phyloP scores from a whole-genome alignment of 768 basidiomycete genomes.

The Mycena kentingensis region DNA sequence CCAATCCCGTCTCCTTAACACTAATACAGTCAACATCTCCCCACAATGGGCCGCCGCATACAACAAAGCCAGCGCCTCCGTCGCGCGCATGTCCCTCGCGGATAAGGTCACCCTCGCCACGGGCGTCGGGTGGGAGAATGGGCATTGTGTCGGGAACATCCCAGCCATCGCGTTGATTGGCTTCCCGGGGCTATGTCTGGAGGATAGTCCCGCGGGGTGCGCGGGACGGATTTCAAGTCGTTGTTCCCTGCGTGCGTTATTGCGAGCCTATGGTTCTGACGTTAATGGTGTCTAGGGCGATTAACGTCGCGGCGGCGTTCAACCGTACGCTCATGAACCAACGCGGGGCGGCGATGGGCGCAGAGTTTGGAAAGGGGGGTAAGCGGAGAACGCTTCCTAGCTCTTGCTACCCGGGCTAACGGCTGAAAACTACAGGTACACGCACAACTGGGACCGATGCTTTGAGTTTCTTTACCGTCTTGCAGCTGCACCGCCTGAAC shows the following conservation, averaged over 20 bases:
- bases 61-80: slow-evolving; percentile 50
- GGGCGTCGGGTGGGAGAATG: slow-evolving; percentile 49
- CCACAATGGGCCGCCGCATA: slow-evolving; percentile 58
- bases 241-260: slow-evolving; percentile 51
- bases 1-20: too few species aligned
- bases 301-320: slow-evolving; percentile 56
- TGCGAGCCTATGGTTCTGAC: neutral
- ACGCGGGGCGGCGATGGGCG: slow-evolving; percentile 57
- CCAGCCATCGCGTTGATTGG: slow-evolving; percentile 46
- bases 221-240: slow-evolving; percentile 47
- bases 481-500: neutral
- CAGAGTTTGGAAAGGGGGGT: slow-evolving; percentile 63
- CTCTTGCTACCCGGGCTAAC: too few species aligned
- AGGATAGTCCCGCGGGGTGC: slow-evolving; percentile 56
- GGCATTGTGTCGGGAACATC: slow-evolving; percentile 54
- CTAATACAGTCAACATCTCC: slow-evolving; percentile 40
- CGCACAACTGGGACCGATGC: slow-evolving; percentile 55
- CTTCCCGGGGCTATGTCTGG: slow-evolving; percentile 53
- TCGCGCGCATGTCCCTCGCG: slow-evolving; percentile 52
- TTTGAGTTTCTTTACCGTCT: slow-evolving; percentile 32
- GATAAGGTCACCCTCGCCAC: slow-evolving; percentile 60
- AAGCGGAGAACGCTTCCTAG: too few species aligned
- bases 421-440: too few species aligned
- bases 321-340: slow-evolving; percentile 57
- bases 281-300: slow-evolving; percentile 36